Evolutionary conservation across 805 yeast species (phyloP).

Genomic region (Nakazawaea wyomingensis): DNA sequence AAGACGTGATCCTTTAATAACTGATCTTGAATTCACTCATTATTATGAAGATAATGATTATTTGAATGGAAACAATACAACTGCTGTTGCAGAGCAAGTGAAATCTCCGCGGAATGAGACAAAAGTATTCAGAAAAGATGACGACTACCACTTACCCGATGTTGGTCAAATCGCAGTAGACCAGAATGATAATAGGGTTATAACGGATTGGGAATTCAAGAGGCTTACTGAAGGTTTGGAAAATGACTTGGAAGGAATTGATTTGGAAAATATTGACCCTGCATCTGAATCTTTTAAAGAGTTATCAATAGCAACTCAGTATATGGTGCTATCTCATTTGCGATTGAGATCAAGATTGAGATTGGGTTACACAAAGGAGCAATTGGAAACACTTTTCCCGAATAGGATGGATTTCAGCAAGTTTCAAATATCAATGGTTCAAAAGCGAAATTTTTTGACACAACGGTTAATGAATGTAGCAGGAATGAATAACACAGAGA

Average conservation of each 20-base stretch:
- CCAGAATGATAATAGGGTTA: slow-evolving; percentile 63
- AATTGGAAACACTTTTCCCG: slow-evolving; percentile 75
- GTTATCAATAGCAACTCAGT: slow-evolving; percentile 82
- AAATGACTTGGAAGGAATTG: slow-evolving; percentile 61
- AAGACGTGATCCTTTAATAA: slow-evolving; percentile 21
- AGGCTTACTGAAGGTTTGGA: slow-evolving; percentile 52
- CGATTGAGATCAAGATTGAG: slow-evolving; percentile 82
- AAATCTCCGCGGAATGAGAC: slow-evolving; percentile 11
- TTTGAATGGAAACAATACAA: background rate
- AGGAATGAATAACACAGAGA: slow-evolving; percentile 61
- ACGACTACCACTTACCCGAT: slow-evolving; percentile 83
- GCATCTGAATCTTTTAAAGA: slow-evolving; percentile 68
- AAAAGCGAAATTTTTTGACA: slow-evolving; percentile 84
- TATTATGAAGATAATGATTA: slow-evolving; percentile 10
- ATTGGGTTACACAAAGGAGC: slow-evolving; percentile 93
- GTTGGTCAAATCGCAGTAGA: slow-evolving; percentile 50
- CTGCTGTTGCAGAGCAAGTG: background rate
- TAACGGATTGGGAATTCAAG: slow-evolving; percentile 67
- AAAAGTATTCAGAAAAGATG: slow-evolving; percentile 46
- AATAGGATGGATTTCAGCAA: slow-evolving; percentile 84
- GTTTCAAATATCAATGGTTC: slow-evolving; percentile 90
- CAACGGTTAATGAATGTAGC: slow-evolving; percentile 79
- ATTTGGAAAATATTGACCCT: slow-evolving; percentile 75
- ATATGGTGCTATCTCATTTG: slow-evolving; percentile 78
- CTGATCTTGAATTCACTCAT: slow-evolving; percentile 14